Evolutionary conservation across 805 yeast species (phyloP).

Genomic region (Myxozyma lipomycoides): DNA sequence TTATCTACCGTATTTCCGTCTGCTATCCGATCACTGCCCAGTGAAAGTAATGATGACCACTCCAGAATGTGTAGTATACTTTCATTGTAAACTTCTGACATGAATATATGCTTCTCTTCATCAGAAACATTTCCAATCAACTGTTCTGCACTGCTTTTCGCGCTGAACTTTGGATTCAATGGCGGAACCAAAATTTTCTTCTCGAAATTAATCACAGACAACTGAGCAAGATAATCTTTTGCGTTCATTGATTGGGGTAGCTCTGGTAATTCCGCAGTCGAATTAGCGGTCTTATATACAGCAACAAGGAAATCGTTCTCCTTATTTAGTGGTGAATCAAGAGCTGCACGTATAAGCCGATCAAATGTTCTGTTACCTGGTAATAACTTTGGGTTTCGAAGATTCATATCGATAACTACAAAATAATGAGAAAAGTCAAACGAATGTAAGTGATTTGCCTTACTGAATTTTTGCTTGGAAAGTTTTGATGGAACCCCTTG

Average conservation of each 20-base stretch:
- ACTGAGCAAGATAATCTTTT: constrained; percentile 7
- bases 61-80: constrained; percentile 18
- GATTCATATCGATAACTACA: constrained; percentile 16
- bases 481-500: constrained; percentile 18
- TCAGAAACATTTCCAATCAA: neutral
- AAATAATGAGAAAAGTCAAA: neutral
- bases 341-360: constrained; percentile 7
- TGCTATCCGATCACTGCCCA: constrained; percentile 9
- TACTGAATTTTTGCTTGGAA: constrained; percentile 15
- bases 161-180: neutral
- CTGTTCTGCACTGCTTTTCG: too few species aligned
- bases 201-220: neutral
- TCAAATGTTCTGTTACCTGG: constrained; percentile 20
- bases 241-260: constrained; percentile 16
- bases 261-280: constrained; percentile 3
- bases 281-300: constrained; percentile 5
- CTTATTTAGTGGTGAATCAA: constrained; percentile 7
- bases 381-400: constrained; percentile 19
- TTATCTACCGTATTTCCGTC: constrained; percentile 3
- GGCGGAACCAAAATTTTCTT: constrained; percentile 12
- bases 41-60: constrained; percentile 16
- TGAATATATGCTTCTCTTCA: neutral
- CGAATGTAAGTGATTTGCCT: constrained; percentile 1
- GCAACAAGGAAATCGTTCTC: constrained; percentile 13
- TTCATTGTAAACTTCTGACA: constrained; percentile 9